These are phyloP conservation scores for Hypoxylon cercidicola DNA, from an alignment of 495 filamentous ascomycete species.

Conservation along the genomic window DNA sequence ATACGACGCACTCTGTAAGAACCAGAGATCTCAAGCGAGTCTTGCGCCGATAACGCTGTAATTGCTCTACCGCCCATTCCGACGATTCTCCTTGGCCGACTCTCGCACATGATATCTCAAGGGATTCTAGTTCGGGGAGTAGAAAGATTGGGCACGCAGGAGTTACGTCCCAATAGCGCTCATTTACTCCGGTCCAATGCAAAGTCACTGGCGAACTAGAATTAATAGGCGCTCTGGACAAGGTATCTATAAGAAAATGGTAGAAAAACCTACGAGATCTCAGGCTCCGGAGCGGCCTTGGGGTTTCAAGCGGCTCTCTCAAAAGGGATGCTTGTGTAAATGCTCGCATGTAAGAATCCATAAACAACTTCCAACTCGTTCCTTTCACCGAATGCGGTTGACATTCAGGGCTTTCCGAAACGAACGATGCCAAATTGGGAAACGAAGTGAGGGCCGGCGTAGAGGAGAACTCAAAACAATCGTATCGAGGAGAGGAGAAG, in stretches of 20 bases:
- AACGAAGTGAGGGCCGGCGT: slow-evolving; percentile 17
- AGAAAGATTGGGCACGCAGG: slow-evolving; percentile 21
- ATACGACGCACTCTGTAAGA: slow-evolving; percentile 21
- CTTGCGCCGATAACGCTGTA: slow-evolving; percentile 6
- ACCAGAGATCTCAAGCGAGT: slow-evolving; percentile 21
- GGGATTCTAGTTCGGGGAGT: slow-evolving; percentile 19
- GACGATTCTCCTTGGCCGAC: not conserved
- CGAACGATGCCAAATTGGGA: slow-evolving; percentile 17
- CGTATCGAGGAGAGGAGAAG: slow-evolving; percentile 8
- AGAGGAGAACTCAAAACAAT: not conserved
- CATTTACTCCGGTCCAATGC: slow-evolving; percentile 9
- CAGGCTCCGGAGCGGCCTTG: slow-evolving; percentile 16
- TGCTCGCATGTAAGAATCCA: slow-evolving; percentile 10
- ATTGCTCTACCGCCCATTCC: not conserved
- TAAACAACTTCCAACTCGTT: slow-evolving; percentile 12
- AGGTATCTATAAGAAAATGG: not conserved
- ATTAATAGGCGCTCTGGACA: not conserved
- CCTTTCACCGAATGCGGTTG: slow-evolving; percentile 12
- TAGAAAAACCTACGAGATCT: slow-evolving; percentile 16
- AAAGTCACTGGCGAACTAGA: slow-evolving; percentile 10
- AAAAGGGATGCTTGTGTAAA: slow-evolving; percentile 28
- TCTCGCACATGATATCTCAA: slow-evolving; percentile 29
- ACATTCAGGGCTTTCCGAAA: slow-evolving; percentile 28
- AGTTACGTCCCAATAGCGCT: slow-evolving; percentile 15
- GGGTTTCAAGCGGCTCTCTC: not conserved